Base-by-base conservation (phyloP, 1,139 yeast genomes). In the Candida dubliniensis region DNA sequence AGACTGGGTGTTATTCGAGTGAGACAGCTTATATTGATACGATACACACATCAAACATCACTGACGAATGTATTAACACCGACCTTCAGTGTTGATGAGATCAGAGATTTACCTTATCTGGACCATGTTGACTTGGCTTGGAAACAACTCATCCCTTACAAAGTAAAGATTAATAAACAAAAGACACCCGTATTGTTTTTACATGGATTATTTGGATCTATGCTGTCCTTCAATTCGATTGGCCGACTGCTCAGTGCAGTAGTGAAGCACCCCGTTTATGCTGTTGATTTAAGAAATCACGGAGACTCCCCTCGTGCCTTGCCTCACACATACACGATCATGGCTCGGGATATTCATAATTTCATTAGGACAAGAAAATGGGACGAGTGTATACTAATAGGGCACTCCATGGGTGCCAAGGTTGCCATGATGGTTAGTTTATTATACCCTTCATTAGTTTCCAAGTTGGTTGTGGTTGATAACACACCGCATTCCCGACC, bases 371-470 rank as follows among this genome's bases (percentile, higher is more conserved):
- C 56, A 23, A 59, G 63, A 12, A 45, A 55, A 1, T 59, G 66
- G 54, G 43, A 49, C 4, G 53, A 59, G 29, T 66, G 65, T 11
- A 61, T 69, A 10, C 48, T 77, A 24, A 67, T 73, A 8, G 83
- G 83, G 0, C 81, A 77, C 52, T 75, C 79, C 24, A 68, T 78
- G 71, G 83, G 83, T 0, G 82, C 81, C 7, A 77, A 77, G 47
- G 71, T 72, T 5, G 71, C 79, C 6, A 76, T 77, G 81, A 46
- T 74, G 43, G 67, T 71, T 3, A 64, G 73, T 4, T 58, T 77
- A 36, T 52, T 59, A 38, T 53, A 59, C 38, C 80, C 81, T 1
- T 67, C 67, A 4, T 46, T 66, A 39, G 62, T 76, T 7, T 54
- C 60, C 15, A 62, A 69, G 36, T 61, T 77, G 31, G 69, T 76